Conservation (phyloP, 108 stramenopile genomes). For the Cylindrotheca closterium region DNA sequence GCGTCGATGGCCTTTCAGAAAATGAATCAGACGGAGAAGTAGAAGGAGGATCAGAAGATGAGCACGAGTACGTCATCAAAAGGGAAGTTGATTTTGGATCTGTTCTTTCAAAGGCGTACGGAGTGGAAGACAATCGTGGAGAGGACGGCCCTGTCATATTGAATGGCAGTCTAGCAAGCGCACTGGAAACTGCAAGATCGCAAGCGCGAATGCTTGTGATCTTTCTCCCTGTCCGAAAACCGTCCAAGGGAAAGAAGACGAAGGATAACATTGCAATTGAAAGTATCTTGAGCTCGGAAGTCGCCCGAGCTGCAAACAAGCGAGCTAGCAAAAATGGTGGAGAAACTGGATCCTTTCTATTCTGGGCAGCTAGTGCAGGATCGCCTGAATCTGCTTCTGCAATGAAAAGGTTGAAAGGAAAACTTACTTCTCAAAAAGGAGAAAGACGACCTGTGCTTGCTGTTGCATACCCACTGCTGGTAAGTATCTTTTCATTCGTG, state of each 20-base stretch:
- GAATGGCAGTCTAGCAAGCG: constrained; percentile 52
- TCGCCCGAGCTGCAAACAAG: constrained; percentile 44
- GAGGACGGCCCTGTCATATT: constrained; percentile 12
- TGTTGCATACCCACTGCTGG: constrained; percentile 57
- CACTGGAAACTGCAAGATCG: constrained; percentile 49
- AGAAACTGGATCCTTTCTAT: constrained; percentile 49
- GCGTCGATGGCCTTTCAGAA: constrained; percentile 5
- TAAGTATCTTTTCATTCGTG: too few relatives aligned
- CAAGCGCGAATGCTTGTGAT: constrained; percentile 71
- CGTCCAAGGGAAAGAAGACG: constrained; percentile 10
- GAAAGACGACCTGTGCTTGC: constrained; percentile 50
- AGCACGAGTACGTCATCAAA: not conserved
- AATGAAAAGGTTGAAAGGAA: constrained; percentile 61
- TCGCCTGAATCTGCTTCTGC: constrained; percentile 52
- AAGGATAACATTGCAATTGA: constrained; percentile 39
- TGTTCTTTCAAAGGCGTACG: constrained; percentile 27
- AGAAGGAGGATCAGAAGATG: constrained; percentile 5
- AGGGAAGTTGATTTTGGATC: constrained; percentile 34
- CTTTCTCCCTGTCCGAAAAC: constrained; percentile 61
- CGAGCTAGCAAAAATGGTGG: constrained; percentile 47
- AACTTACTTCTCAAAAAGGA: constrained; percentile 32
- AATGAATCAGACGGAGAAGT: not conserved
- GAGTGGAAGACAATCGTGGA: constrained; percentile 20
- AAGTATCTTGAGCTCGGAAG: constrained; percentile 51
- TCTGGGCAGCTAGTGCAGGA: constrained; percentile 67